Percentiles rank a stretch among this genome's conserved stretches.
phyloP scores from a whole-genome alignment of 495 filamentous ascomycete species.

The Neurospora sp. region DNA sequence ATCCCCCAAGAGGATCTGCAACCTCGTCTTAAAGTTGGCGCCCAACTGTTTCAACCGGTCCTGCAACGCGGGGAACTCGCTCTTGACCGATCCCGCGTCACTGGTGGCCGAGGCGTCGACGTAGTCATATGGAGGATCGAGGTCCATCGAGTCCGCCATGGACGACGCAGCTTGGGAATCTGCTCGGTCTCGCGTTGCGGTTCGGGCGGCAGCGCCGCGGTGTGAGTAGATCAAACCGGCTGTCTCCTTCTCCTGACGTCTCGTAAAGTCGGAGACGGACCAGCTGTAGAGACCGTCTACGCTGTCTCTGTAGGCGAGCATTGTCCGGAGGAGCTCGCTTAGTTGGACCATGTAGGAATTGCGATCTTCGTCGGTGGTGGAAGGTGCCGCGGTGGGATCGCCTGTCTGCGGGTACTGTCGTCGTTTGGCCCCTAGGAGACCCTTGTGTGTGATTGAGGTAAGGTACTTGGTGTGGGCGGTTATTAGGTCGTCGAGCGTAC shows the following conservation, averaged over 20 bases:
- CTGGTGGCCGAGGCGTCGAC: constrained; percentile 19
- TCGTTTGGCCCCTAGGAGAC: constrained; percentile 66
- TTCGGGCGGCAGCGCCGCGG: background rate
- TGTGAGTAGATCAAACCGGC: constrained; percentile 1
- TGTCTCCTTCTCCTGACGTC: constrained; percentile 73
- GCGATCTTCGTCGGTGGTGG: constrained; percentile 44
- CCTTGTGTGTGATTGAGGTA: constrained; percentile 90
- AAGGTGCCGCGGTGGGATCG: constrained; percentile 12
- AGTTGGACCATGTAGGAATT: constrained; percentile 86
- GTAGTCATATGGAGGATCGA: constrained; percentile 12
- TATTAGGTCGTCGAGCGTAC: constrained; percentile 92
- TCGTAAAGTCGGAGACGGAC: constrained; percentile 86
- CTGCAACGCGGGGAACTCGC: constrained; percentile 64
- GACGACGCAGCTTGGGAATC: background rate
- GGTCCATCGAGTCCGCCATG: constrained; percentile 25
- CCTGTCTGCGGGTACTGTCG: constrained; percentile 26
- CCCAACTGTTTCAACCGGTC: constrained; percentile 60
- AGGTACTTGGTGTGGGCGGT: constrained; percentile 85
- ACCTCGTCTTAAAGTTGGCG: constrained; percentile 57
- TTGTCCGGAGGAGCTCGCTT: constrained; percentile 82
- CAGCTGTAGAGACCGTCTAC: constrained; percentile 94
- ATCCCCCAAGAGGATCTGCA: constrained; percentile 80
- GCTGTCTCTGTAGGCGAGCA: constrained; percentile 87
- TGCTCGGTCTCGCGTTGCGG: background rate
- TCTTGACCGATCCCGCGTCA: constrained; percentile 22